Evolutionary conservation across 805 yeast genomes (phyloP), one percentile per base, ranked within the genome.

Genomic region (Lachancea meyersii): DNA sequence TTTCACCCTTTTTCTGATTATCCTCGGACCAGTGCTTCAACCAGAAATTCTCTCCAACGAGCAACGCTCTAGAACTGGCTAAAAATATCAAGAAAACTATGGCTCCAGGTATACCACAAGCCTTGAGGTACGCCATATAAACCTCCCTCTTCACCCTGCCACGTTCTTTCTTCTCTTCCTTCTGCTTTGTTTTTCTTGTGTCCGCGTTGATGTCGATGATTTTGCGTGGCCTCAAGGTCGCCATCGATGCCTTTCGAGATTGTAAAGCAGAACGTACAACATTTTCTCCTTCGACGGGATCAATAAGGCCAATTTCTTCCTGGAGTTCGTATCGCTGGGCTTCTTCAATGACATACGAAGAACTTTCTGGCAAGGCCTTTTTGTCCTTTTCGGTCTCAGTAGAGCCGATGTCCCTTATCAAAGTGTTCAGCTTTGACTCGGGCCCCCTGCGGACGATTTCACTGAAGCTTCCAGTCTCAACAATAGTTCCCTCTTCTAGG

Each of bases 11-110:
- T 20, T 66, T 68, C 24, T 64, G 64, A 31, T 67, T 64, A 7
- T 65, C 58, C 50, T 80, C 86, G 1, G 87, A 75, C 89, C 89
- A 82, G 47, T 72, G 67, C 49, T 80, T 81, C 51, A 82, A 67
- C 81, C 86, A 79, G 55, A 76, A 77, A 55, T 75, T 79, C 35
- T 77, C 76, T 7, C 66, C 62, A 18, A 69, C 51, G 16, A 63
- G 60, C 36, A 63, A 55, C 11, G 73, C 58, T 14, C 70, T 67
- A 3, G 64, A 49, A 24, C 62, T 22, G 51, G 69, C 50, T 56
- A 71, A 48, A 32, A 61, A 47, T 35, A 61, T 51, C 48, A 78
- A 52, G 38, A 69, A 59, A 1, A 68, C 40, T n/a, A 59, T n/a
- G 20, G 73, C 73, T 26, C 82, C 82, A 1, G 57, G 22, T 24